These are phyloP conservation scores for Yamadazyma mexicana DNA, from an alignment of 1,139 yeast species.

Conservation along the genomic window DNA sequence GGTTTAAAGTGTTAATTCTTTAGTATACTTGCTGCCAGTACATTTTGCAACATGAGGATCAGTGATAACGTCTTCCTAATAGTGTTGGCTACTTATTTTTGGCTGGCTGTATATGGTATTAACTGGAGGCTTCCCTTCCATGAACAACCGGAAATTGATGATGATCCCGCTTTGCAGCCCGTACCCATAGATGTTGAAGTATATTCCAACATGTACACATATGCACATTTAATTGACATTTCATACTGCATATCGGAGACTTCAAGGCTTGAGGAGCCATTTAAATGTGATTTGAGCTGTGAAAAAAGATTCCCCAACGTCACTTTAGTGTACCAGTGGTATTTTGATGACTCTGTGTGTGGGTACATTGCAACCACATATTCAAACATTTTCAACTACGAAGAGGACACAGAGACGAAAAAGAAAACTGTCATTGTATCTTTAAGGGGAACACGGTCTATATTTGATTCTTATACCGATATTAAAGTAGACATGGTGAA, in stretches of 20 bases:
- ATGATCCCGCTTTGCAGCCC: not conserved
- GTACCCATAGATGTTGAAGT: constrained; percentile 20
- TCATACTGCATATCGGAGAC: constrained; percentile 48
- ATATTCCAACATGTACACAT: constrained; percentile 32
- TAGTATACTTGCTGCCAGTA: too few relatives aligned
- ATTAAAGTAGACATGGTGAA: constrained; percentile 39
- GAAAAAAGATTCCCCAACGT: constrained; percentile 40
- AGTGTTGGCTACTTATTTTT: too few relatives aligned
- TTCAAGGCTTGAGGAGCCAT: constrained; percentile 38
- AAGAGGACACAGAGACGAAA: constrained; percentile 7
- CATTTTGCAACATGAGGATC: not conserved
- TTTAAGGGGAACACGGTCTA: constrained; percentile 49
- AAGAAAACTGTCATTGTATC: constrained; percentile 40
- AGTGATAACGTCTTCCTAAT: too few relatives aligned
- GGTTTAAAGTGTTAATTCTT: too few relatives aligned
- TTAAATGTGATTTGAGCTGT: constrained; percentile 46
- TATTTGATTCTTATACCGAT: constrained; percentile 48
- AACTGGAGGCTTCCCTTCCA: not conserved
- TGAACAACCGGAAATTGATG: not conserved
- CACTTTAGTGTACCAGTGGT: constrained; percentile 48
- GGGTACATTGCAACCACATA: constrained; percentile 41
- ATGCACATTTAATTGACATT: constrained; percentile 51
- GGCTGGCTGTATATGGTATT: not conserved
- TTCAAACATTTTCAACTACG: constrained; percentile 26
- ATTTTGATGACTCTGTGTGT: constrained; percentile 38